Evolutionary conservation across 2,329 filamentous ascomycete genomes (phyloP).

Genomic region (Fusarium coffeatum): DNA sequence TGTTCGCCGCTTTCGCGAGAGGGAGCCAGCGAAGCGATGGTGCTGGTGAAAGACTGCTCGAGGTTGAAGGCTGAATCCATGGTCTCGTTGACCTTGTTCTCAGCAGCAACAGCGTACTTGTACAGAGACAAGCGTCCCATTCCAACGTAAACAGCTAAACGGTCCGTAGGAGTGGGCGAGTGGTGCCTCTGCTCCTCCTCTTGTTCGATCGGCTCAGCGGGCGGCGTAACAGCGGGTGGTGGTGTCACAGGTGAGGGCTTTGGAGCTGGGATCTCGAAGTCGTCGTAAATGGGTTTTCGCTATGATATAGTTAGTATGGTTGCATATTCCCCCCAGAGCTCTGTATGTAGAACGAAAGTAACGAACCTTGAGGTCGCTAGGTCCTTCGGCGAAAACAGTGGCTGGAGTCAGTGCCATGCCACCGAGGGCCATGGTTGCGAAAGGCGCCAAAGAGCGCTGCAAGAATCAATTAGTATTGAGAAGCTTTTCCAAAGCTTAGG

Average conservation of each 20-base stretch:
- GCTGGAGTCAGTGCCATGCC: conserved; percentile 61
- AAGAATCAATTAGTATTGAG: conserved; percentile 47
- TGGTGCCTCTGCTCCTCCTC: conserved; percentile 52
- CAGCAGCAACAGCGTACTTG: conserved; percentile 76
- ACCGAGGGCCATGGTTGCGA: conserved; percentile 64
- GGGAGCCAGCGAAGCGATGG: conserved; percentile 88
- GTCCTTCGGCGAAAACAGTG: conserved; percentile 64
- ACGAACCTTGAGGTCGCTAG: conserved; percentile 52
- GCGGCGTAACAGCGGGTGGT: conserved; percentile 46
- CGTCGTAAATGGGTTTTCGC: conserved; percentile 85
- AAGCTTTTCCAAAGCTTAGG: conserved; percentile 19
- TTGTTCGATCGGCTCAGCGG: conserved; percentile 50
- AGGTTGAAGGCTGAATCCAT: conserved; percentile 85
- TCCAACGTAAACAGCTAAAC: conserved; percentile 85
- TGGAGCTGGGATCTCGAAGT: conserved; percentile 62
- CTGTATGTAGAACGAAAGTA: neutral
- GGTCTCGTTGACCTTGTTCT: conserved; percentile 84
- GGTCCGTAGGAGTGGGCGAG: conserved; percentile 85
- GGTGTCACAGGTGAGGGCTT: conserved; percentile 48
- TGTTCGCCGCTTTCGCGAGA: conserved; percentile 86
- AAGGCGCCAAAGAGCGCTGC: conserved; percentile 65
- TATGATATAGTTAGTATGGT: conserved; percentile 31
- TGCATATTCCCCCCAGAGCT: neutral
- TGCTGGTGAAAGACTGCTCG: conserved; percentile 90
- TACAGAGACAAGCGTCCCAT: conserved; percentile 84